phyloP scores from a whole-genome alignment of 202 grass and related monocot genomes.

The Bolboschoenoplectus hybrid region DNA sequence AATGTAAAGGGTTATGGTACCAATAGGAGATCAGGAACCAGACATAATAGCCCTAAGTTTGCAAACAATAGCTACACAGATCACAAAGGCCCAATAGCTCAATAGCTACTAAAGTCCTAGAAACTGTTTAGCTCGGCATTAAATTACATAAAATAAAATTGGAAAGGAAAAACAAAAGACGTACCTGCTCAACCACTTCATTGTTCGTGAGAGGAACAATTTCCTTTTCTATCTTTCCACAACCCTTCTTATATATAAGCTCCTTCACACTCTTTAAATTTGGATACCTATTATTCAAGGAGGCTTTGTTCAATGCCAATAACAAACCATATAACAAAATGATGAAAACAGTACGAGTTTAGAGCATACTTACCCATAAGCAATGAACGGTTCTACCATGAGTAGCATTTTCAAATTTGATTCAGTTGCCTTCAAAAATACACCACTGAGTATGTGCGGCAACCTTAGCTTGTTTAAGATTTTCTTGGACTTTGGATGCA shows the following conservation, averaged over 20 bases:
- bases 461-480: constrained; percentile 62
- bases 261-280: constrained; percentile 89
- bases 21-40: background rate
- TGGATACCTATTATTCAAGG: constrained; percentile 48
- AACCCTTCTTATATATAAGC: constrained; percentile 82
- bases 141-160: constrained; percentile 32
- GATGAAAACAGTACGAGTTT: background rate
- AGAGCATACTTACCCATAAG: constrained; percentile 72
- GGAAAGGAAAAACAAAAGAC: background rate
- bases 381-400: constrained; percentile 69
- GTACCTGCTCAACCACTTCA: constrained; percentile 82
- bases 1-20: background rate
- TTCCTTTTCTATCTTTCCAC: constrained; percentile 60
- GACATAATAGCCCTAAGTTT: background rate
- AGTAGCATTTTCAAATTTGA: constrained; percentile 68
- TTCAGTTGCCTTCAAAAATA: constrained; percentile 77
- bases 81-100: background rate
- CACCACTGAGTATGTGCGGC: constrained; percentile 60
- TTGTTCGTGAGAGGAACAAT: constrained; percentile 78
- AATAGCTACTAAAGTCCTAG: background rate
- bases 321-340: background rate
- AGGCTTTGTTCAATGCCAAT: background rate
- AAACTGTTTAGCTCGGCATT: background rate
- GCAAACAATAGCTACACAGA: background rate
- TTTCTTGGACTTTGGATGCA: constrained; percentile 70